Evolutionary conservation across 2,329 filamentous ascomycete species (phyloP).

Genomic region (Calonectria naviculata): DNA sequence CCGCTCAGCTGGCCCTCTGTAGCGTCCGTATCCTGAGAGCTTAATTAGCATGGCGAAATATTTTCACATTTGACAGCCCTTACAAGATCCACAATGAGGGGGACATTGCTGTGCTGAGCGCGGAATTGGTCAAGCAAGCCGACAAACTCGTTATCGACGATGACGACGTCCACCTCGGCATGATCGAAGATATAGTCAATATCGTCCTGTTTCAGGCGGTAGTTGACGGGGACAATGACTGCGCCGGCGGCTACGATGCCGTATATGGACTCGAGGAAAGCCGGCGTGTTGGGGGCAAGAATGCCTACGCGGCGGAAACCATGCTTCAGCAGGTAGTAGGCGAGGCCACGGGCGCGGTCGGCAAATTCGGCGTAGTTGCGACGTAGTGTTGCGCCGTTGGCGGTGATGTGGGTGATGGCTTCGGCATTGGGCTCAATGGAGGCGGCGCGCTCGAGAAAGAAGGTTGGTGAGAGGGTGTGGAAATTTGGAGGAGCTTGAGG

Average conservation of each 20-base stretch:
- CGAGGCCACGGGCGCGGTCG: constrained; percentile 86
- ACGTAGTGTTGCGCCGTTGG: constrained; percentile 78
- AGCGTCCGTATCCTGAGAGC: constrained; percentile 78
- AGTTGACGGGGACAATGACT: constrained; percentile 76
- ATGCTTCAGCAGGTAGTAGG: constrained; percentile 85
- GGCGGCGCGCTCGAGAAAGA: constrained; percentile 87
- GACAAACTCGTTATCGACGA: constrained; percentile 86
- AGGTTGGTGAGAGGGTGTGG: constrained; percentile 86
- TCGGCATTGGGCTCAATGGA: constrained; percentile 87
- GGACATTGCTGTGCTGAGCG: constrained; percentile 69
- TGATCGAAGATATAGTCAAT: constrained; percentile 92
- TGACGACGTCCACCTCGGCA: constrained; percentile 85
- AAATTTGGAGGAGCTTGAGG: constrained; percentile 66
- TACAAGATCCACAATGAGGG: constrained; percentile 77
- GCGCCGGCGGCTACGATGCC: constrained; percentile 85
- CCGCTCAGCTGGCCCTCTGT: constrained; percentile 79
- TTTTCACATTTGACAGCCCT: background rate
- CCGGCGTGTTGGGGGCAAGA: constrained; percentile 91
- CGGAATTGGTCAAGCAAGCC: constrained; percentile 75
- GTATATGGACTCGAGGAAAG: constrained; percentile 91
- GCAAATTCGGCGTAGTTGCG: constrained; percentile 85
- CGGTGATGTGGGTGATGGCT: constrained; percentile 87
- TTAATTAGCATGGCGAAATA: constrained; percentile 14
- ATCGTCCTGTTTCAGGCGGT: constrained; percentile 81
- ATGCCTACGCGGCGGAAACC: constrained; percentile 83